Conservation (phyloP, 2,329 filamentous ascomycete genomes). For the Xenoacremonium recifei region DNA sequence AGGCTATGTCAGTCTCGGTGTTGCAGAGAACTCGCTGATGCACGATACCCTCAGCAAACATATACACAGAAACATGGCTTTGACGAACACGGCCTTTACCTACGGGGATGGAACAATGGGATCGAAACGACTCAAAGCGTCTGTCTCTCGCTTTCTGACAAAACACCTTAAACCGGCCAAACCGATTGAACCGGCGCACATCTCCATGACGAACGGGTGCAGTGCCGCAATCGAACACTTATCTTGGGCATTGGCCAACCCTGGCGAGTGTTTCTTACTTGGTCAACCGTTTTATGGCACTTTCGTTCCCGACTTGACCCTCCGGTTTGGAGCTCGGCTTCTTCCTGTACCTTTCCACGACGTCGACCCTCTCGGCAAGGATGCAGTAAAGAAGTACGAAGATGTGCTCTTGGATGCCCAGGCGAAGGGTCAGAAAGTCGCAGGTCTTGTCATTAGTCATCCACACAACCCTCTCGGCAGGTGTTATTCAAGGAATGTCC, state of each 20-base stretch:
- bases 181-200: slow-evolving; percentile 30
- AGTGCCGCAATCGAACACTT: slow-evolving; percentile 40
- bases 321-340: slow-evolving; percentile 40
- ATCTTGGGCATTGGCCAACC: slow-evolving; percentile 38
- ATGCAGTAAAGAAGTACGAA: slow-evolving; percentile 45
- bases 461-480: slow-evolving; percentile 52
- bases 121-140: slow-evolving; percentile 31
- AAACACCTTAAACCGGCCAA: slow-evolving; percentile 28
- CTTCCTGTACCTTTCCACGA: slow-evolving; percentile 43
- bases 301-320: slow-evolving; percentile 44
- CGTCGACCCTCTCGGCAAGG: slow-evolving; percentile 40
- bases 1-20: slow-evolving; percentile 49
- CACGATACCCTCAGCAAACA: slow-evolving; percentile 42
- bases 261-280: slow-evolving; percentile 39
- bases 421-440: slow-evolving; percentile 38
- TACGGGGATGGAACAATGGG: slow-evolving; percentile 41
- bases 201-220: slow-evolving; percentile 40
- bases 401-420: slow-evolving; percentile 37
- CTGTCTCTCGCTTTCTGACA: slow-evolving; percentile 36
- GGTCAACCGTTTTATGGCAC: slow-evolving; percentile 47
- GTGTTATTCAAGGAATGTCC: slow-evolving; percentile 40
- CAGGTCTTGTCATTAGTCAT: slow-evolving; percentile 49
- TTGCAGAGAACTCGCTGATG: slow-evolving; percentile 54
- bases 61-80: slow-evolving; percentile 36
- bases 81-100: slow-evolving; percentile 32